Conservation (phyloP, 2,329 filamentous ascomycete genomes). For the Diaporthe capsici region DNA sequence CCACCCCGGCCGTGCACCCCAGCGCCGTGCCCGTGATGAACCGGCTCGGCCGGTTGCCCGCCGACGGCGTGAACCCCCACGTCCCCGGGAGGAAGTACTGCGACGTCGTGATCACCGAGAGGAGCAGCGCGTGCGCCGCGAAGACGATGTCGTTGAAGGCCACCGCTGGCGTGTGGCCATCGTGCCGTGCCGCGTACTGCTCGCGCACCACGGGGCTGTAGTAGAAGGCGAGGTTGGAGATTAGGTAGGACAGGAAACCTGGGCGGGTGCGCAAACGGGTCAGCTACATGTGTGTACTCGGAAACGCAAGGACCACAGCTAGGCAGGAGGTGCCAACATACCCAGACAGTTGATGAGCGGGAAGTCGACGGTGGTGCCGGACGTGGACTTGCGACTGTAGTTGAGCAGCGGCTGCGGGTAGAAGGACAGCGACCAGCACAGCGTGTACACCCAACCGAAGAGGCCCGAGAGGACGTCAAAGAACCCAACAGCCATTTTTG, state of each 20-base stretch:
- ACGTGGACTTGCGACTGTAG: slow-evolving; percentile 80
- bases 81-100: slow-evolving; percentile 80
- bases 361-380: slow-evolving; percentile 90
- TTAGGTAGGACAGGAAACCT: slow-evolving; percentile 82
- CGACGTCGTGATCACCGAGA: slow-evolving; percentile 80
- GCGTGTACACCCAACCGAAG: slow-evolving; percentile 82
- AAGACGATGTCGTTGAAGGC: slow-evolving; percentile 92
- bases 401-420: slow-evolving; percentile 93
- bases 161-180: slow-evolving; percentile 84
- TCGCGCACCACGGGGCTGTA: slow-evolving; percentile 82
- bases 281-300: background rate
- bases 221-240: slow-evolving; percentile 82
- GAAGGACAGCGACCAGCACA: slow-evolving; percentile 89
- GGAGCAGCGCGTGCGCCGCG: slow-evolving; percentile 82
- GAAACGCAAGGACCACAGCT: background rate
- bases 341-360: slow-evolving; percentile 79
- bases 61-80: slow-evolving; percentile 80
- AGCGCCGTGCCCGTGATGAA: slow-evolving; percentile 78
- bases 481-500: slow-evolving; percentile 50
- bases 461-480: slow-evolving; percentile 67
- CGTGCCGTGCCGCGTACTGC: slow-evolving; percentile 87
- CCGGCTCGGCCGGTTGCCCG: slow-evolving; percentile 68
- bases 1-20: slow-evolving; percentile 75
- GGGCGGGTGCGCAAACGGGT: slow-evolving; percentile 23
- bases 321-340: slow-evolving; percentile 46